Evolutionary conservation across 805 yeast genomes (phyloP), one percentile per base, ranked within the genome.

Genomic region (Maudiozyma serrabonitensis): DNA sequence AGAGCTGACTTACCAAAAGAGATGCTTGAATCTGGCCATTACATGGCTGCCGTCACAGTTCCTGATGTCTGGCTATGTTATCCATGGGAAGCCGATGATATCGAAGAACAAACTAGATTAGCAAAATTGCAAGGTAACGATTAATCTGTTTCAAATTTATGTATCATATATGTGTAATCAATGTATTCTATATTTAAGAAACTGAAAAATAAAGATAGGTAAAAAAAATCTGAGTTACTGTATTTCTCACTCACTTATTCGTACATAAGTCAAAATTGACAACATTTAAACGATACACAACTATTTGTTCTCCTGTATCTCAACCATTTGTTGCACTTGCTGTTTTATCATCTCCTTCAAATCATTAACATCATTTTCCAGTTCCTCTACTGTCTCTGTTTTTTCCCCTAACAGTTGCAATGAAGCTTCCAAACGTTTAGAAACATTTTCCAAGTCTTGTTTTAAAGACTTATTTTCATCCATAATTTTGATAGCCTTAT

Each of bases 41-140:
- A 87, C 64, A 66, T 82, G 44, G 84, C 87, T 46, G 95, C 91
- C 40, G 73, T 78, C 57, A 81, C 85, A 40, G 84, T 84, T 39
- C 81, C 80, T 25, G 95, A 87, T 62, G 72, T 71, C 59, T 87
- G 95, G 95, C 80, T 87, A 58, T 89, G 91, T 41, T 87, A 87
- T 67, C 95, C 95, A 40, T 87, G 95, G 95, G 95, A 87, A 63
- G 84, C 93, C 18, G 69, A 67, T 26, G 93, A 87, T 66, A 87
- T 87, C 56, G 95, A 85, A 60, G 74, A 73, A 54, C 95, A 87
- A 64, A 82, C 93, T 23, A 72, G 71, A 55, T 60, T 63, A 37
- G 91, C 95, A 28, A 69, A 71, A 47, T 71, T 69, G 47, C 95
- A 86, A 69, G 90, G 89, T 34, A 78, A 82, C 63, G 73, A 72